These are phyloP conservation scores for Lonicera japonica DNA, from an alignment of 129 eudicot species.

Conservation along the genomic window DNA sequence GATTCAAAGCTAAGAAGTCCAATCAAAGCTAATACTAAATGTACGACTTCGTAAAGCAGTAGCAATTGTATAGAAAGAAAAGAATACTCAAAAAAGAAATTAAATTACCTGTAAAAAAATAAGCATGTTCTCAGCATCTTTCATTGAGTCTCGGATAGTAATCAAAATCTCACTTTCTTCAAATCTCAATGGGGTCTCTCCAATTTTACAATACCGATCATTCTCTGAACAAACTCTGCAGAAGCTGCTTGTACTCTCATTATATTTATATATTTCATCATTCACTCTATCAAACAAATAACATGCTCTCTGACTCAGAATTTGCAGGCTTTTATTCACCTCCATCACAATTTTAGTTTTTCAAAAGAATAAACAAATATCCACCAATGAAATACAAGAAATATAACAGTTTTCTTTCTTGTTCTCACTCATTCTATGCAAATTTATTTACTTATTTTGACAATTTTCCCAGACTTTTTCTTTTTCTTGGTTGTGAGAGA, in stretches of 20 bases:
- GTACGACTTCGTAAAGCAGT: too few relatives aligned
- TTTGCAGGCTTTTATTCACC: slow-evolving; percentile 7
- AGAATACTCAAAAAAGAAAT: background rate
- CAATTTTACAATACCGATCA: slow-evolving; percentile 18
- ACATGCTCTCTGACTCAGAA: slow-evolving; percentile 21
- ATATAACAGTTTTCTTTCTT: too few relatives aligned
- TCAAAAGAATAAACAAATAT: background rate
- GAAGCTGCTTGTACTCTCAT: slow-evolving; percentile 4
- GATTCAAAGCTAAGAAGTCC: too few relatives aligned
- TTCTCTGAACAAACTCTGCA: slow-evolving; percentile 28
- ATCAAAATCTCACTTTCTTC: slow-evolving; percentile 22
- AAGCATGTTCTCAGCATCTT: slow-evolving; percentile 24
- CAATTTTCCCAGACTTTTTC: slow-evolving; percentile 14
- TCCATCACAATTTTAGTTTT: slow-evolving; percentile 4
- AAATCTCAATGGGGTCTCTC: slow-evolving; percentile 11
- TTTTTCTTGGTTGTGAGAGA: background rate
- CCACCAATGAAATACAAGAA: background rate
- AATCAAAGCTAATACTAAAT: too few relatives aligned
- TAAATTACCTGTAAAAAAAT: slow-evolving; percentile 18
- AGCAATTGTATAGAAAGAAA: too few relatives aligned
- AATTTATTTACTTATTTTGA: slow-evolving; percentile 10
- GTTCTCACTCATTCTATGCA: background rate
- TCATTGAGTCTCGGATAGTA: slow-evolving; percentile 27
- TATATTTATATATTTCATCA: slow-evolving; percentile 8
- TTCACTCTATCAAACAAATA: slow-evolving; percentile 13